phyloP scores from a whole-genome alignment of 495 filamentous ascomycete species.

The Neurospora sp. region DNA sequence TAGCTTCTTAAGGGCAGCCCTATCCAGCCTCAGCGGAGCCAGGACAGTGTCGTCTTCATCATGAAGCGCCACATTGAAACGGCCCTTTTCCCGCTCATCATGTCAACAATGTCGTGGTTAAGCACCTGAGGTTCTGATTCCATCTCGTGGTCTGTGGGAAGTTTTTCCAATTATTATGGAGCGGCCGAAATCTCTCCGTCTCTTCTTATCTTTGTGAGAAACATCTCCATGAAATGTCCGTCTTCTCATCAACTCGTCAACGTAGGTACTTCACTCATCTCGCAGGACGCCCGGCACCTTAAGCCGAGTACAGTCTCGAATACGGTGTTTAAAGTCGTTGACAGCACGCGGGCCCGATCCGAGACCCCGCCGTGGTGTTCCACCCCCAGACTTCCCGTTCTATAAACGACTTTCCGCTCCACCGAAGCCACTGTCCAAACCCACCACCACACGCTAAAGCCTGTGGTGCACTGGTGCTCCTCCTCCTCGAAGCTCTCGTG shows the following conservation, averaged over 20 bases:
- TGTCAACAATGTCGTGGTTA: not conserved
- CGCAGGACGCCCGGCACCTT: not conserved
- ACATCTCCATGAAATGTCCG: not conserved
- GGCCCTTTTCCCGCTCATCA: not conserved
- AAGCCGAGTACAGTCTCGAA: not conserved
- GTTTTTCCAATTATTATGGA: not conserved
- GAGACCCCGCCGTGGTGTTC: not conserved
- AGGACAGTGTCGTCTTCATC: not conserved
- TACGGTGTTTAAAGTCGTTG: not conserved
- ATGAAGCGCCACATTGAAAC: not conserved
- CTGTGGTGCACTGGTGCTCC: not conserved
- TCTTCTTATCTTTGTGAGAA: not conserved
- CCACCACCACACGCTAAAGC: not conserved
- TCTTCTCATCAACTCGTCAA: not conserved
- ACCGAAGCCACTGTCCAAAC: not conserved
- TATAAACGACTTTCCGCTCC: not conserved
- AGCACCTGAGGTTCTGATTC: not conserved
- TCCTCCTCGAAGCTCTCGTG: not conserved
- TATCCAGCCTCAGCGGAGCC: not conserved
- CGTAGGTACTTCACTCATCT: too few species aligned
- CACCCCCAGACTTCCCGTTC: not conserved
- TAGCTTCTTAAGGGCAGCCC: not conserved
- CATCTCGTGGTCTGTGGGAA: not conserved
- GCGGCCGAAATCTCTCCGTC: not conserved
- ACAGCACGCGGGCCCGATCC: not conserved